Percentiles rank a stretch among this genome's conserved stretches.
Conservation (phyloP, 2,329 filamentous ascomycete genomes). For the Metarhizium guizhouense region DNA sequence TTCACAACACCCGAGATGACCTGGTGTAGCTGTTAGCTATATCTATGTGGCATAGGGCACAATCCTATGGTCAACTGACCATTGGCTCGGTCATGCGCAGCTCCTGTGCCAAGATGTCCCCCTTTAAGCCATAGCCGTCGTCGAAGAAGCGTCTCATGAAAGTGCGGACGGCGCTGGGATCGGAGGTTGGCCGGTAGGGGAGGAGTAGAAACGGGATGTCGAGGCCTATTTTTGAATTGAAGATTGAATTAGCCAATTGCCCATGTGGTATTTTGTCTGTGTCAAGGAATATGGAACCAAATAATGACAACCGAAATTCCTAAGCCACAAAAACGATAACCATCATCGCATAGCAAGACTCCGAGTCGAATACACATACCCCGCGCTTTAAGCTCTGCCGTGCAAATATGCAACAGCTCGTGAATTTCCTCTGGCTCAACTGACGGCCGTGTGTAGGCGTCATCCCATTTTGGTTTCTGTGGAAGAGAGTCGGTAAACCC, state of each 20-base stretch:
- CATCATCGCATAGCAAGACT: neutral
- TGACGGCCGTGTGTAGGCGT: conserved; percentile 74
- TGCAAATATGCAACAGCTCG: conserved; percentile 77
- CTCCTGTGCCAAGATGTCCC: conserved; percentile 71
- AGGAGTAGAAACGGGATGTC: conserved; percentile 88
- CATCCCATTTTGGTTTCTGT: conserved; percentile 71
- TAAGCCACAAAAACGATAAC: no score
- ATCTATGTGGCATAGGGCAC: neutral
- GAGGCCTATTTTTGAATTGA: conserved; percentile 50
- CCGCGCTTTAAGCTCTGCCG: conserved; percentile 85
- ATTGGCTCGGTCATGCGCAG: conserved; percentile 88
- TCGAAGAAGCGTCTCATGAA: conserved; percentile 93
- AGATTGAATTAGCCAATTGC: conserved; percentile 2
- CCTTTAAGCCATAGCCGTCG: conserved; percentile 51
- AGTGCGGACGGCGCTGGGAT: conserved; percentile 82
- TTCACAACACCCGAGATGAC: conserved; percentile 90
- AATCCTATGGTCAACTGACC: conserved; percentile 44
- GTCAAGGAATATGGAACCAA: neutral
- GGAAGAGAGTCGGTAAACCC: conserved; percentile 43
- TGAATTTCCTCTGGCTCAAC: conserved; percentile 87
- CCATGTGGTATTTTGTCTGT: neutral
- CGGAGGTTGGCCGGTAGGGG: conserved; percentile 87
- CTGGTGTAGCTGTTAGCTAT: conserved; percentile 33
- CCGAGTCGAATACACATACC: conserved; percentile 46
- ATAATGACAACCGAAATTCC: neutral